phyloP scores from a whole-genome alignment of 2,329 filamentous ascomycete species.

The Sporothrix pallida region DNA sequence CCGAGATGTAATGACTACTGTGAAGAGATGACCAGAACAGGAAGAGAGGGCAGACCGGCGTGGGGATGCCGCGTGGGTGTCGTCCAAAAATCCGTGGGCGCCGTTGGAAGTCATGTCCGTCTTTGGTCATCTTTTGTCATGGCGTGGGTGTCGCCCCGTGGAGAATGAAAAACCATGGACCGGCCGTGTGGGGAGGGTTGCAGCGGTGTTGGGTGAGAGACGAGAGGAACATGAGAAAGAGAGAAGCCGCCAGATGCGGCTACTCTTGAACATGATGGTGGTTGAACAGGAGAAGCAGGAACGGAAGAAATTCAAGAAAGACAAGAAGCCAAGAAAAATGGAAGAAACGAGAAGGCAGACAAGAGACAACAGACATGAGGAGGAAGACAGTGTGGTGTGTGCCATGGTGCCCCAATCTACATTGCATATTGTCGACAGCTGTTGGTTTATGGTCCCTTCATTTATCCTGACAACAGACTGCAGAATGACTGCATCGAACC shows the following conservation, averaged over 20 bases:
- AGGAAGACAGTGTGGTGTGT: neutral
- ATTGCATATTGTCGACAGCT: neutral
- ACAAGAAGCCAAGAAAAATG: neutral
- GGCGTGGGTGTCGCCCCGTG: too few species aligned
- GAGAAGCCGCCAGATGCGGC: neutral
- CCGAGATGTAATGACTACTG: neutral
- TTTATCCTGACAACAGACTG: neutral
- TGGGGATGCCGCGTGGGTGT: constrained; percentile 6
- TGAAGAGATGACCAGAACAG: neutral
- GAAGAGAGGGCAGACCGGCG: neutral
- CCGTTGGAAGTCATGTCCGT: too few species aligned
- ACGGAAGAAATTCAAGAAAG: neutral
- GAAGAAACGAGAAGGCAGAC: too few species aligned
- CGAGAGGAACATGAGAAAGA: neutral
- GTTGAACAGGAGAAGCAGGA: neutral
- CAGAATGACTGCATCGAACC: neutral
- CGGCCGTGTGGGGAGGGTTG: neutral
- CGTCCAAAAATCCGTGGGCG: too few species aligned
- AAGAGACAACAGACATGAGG: neutral
- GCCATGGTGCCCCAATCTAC: neutral
- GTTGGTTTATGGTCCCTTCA: neutral
- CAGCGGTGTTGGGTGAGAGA: neutral
- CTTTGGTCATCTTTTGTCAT: too few species aligned
- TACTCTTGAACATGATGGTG: neutral
- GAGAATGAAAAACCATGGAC: neutral